Evolutionary conservation across 176 grass and related monocot species (phyloP).

Genomic region (Cenchrus americanus): DNA sequence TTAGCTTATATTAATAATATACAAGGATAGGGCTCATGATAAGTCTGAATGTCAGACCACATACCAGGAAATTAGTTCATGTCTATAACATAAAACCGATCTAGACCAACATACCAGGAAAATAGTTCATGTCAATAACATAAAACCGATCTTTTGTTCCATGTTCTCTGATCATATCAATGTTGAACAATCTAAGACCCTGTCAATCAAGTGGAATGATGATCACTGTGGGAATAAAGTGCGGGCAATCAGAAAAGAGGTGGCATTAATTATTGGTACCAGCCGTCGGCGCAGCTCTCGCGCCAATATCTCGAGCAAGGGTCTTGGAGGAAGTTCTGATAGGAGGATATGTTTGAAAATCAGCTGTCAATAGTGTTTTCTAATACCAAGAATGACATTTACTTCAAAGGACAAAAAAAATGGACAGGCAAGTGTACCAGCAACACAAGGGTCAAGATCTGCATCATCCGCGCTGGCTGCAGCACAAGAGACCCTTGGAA

Average conservation of each 20-base stretch:
- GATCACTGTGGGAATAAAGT: constrained; percentile 10
- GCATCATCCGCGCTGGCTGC: constrained; percentile 85
- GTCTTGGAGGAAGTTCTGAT: constrained; percentile 86
- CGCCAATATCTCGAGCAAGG: constrained; percentile 78
- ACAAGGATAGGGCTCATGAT: neutral
- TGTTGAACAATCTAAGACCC: constrained; percentile 95
- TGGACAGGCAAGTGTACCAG: constrained; percentile 58
- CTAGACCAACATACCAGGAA: constrained; percentile 70
- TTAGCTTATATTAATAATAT: constrained; percentile 15
- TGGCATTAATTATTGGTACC: constrained; percentile 50
- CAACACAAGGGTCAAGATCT: constrained; percentile 80
- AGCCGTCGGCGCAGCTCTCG: constrained; percentile 72
- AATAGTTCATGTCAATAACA: constrained; percentile 99
- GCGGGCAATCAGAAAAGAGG: neutral
- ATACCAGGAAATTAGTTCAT: constrained; percentile 99
- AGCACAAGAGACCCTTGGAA: constrained; percentile 95
- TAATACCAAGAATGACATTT: neutral
- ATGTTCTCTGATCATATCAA: constrained; percentile 93
- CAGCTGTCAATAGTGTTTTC: constrained; percentile 25
- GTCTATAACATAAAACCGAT: constrained; percentile 96
- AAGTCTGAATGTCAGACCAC: constrained; percentile 24
- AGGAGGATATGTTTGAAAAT: constrained; percentile 25
- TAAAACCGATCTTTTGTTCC: constrained; percentile 91
- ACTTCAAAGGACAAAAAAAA: neutral
- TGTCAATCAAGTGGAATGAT: constrained; percentile 36